phyloP scores from a whole-genome alignment of 1,284 basidiomycete species.

The Caloboletus inedulis region DNA sequence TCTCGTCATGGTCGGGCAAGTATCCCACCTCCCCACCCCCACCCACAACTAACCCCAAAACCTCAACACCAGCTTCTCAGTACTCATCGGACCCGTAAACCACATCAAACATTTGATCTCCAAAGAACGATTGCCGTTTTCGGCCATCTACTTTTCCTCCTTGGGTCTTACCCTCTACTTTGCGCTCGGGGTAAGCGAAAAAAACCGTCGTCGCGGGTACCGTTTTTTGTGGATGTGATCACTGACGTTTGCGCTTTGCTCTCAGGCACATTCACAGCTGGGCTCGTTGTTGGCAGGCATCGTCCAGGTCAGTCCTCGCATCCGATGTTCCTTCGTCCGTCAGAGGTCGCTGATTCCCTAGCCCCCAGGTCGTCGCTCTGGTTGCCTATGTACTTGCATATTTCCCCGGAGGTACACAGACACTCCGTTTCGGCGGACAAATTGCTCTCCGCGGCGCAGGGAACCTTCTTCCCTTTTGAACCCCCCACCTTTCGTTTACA shows the following conservation, averaged over 20 bases:
- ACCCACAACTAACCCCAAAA: neutral
- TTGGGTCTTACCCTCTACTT: conserved; percentile 86
- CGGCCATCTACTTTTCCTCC: conserved; percentile 77
- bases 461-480: conserved; percentile 65
- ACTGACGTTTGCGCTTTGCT: neutral
- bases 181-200: conserved; percentile 65
- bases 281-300: conserved; percentile 80
- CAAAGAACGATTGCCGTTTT: conserved; percentile 85
- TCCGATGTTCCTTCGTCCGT: neutral
- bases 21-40: neutral
- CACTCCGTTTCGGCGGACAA: conserved; percentile 78
- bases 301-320: conserved; percentile 53
- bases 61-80: conserved; percentile 58
- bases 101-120: conserved; percentile 88
- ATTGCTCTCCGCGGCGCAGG: conserved; percentile 80
- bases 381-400: conserved; percentile 87
- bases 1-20: conserved; percentile 83
- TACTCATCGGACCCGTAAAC: conserved; percentile 81
- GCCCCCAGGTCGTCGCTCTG: conserved; percentile 67
- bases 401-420: conserved; percentile 83
- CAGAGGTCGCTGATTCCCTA: neutral
- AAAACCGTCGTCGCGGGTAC: neutral
- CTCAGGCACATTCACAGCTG: conserved; percentile 74
- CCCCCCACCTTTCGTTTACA: neutral
- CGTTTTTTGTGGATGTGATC: no score